Percentiles rank a stretch among this genome's conserved stretches.
These are phyloP conservation scores for Lepiota venenata DNA, from an alignment of 768 basidiomycete genomes.

Conservation along the genomic window DNA sequence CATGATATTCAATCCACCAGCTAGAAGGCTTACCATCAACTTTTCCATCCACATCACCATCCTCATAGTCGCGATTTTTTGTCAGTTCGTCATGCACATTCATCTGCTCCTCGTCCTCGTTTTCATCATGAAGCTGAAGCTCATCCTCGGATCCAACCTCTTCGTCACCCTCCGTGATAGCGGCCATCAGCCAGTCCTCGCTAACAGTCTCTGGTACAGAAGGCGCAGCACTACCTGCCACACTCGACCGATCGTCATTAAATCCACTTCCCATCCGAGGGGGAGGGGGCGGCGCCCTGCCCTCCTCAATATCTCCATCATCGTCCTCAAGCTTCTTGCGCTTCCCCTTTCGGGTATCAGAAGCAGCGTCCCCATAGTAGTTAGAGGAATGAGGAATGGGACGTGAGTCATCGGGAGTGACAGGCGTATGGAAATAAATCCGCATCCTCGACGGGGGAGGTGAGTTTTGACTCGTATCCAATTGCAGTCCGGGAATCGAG, in stretches of 20 bases:
- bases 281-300: conserved; percentile 60
- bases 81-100: conserved; percentile 32
- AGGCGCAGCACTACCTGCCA: conserved; percentile 54
- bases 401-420: conserved; percentile 75
- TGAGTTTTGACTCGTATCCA: conserved; percentile 34
- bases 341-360: conserved; percentile 75
- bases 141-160: conserved; percentile 45
- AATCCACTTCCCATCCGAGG: conserved; percentile 42
- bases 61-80: conserved; percentile 32
- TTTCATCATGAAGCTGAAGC: conserved; percentile 30
- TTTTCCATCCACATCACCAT: conserved; percentile 27
- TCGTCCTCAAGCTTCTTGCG: conserved; percentile 89
- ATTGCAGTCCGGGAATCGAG: conserved; percentile 23
- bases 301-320: conserved; percentile 76
- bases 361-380: conserved; percentile 41
- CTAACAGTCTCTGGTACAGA: conserved; percentile 73
- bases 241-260: conserved; percentile 56
- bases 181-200: conserved; percentile 91
- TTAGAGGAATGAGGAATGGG: conserved; percentile 63
- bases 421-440: conserved; percentile 91
- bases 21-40: conserved; percentile 52
- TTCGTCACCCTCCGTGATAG: conserved; percentile 71
- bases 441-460: conserved; percentile 77
- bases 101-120: conserved; percentile 42
- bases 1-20: conserved; percentile 32